These are phyloP conservation scores for Backusella psychrophila DNA, from an alignment of 192 early-diverging fungal species.

Conservation along the genomic window DNA sequence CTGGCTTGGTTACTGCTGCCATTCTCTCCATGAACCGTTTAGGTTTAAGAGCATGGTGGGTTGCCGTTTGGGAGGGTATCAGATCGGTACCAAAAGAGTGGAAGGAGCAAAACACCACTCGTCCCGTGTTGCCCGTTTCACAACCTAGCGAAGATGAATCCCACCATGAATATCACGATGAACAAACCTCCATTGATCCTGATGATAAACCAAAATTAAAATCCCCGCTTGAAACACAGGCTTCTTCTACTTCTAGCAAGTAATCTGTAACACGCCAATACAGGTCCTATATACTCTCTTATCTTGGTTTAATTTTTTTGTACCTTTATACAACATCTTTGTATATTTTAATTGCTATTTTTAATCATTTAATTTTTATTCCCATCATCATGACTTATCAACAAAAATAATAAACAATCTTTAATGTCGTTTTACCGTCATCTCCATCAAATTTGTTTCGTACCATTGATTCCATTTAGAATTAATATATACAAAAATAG, in stretches of 20 bases:
- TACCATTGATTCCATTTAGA: not conserved
- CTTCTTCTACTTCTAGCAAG: not conserved
- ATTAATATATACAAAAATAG: not conserved
- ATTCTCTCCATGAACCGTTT: constrained; percentile 27
- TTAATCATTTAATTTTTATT: not conserved
- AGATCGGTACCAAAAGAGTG: constrained; percentile 10
- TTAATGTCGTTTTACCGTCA: too few relatives aligned
- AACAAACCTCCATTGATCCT: not conserved
- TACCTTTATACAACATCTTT: not conserved
- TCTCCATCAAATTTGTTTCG: not conserved
- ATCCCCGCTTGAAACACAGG: not conserved
- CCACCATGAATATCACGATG: not conserved
- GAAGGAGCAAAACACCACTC: not conserved
- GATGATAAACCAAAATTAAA: not conserved
- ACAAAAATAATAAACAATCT: not conserved
- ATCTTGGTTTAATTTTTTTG: too few relatives aligned
- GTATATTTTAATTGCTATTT: not conserved
- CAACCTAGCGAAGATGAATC: not conserved
- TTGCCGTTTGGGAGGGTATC: not conserved
- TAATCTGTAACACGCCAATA: not conserved
- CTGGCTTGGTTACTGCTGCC: constrained; percentile 52
- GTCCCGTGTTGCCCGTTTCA: not conserved
- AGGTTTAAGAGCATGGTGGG: constrained; percentile 19
- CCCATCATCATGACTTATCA: not conserved
- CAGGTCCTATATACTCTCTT: too few relatives aligned